Evolutionary conservation across 768 basidiomycete genomes (phyloP), one percentile per base, ranked within the genome.

Genomic region (Tylopilus balloui): DNA sequence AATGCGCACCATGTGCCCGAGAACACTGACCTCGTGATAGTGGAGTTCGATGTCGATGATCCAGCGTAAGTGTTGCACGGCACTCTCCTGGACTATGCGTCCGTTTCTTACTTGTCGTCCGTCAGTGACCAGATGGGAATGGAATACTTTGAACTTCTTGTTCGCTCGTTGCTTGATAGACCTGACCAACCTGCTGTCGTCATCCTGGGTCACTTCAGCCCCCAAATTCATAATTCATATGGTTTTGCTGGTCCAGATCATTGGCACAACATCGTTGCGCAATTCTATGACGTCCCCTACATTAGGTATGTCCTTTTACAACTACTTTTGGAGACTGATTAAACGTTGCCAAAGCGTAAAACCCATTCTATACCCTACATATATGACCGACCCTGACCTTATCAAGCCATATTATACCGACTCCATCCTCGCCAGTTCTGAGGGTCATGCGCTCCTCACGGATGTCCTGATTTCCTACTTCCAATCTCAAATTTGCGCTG

Each of bases 211-310:
- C 94, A 98, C 70, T 97, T 97, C 64, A 81, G 81, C 46, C 89
- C 94, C 0, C 92, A 99, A 60, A 63, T 86, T 1, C 89, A 94
- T 58, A 73, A 79, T 31, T 69, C 76, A 19, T 73, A 90, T 59
- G 94, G 93, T 2, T 96, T 88, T 61, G 83, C 82, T 3, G 94
- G 95, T 2, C 88, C 94, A 1, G 94, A 96, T 62, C 81, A 91
- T 59, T 83, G 83, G 76, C 95, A 99, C 67, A 84, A 78, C 55
- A 71, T 87, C 48, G 93, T 97, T 1, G 90, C 96, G 2, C 92
- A 94, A 63, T 98, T 92, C 73, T 99, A 99, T 72, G 96, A 99
- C 64, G 81, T 97, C 23, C 94, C 95, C 0, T 91, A 98, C 65
- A 73, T 99, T 60, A 82, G 79, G 83, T 81, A 39, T 35, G 72